Evolutionary conservation across 306 rosid species (phyloP).

Genomic region (Biancaea sappan): DNA sequence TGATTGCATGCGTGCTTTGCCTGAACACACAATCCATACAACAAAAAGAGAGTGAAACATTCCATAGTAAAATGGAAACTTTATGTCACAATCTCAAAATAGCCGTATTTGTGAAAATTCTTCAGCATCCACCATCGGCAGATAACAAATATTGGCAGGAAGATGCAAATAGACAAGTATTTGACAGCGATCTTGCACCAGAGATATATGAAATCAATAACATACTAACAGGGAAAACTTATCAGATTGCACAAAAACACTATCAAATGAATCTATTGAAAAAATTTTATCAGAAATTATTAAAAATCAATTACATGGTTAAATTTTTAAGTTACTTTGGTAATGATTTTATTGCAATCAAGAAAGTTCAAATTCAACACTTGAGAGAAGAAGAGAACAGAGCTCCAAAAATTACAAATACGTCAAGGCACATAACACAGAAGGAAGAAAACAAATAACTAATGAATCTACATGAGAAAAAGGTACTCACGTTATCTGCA

Average conservation of each 20-base stretch:
- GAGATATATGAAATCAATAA: too few species aligned
- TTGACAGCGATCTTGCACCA: not conserved
- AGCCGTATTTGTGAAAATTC: not conserved
- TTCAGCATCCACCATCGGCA: constrained; percentile 7
- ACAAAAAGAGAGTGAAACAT: not conserved
- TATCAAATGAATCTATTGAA: too few species aligned
- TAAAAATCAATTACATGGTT: not conserved
- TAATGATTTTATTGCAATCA: not conserved
- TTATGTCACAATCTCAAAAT: not conserved
- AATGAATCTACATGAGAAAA: not conserved
- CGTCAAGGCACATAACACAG: not conserved
- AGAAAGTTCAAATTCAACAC: not conserved
- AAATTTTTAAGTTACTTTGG: not conserved
- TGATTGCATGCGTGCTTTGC: constrained; percentile 52
- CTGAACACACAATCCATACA: constrained; percentile 43
- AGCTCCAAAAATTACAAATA: not conserved
- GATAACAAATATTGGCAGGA: not conserved
- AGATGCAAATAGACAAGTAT: not conserved
- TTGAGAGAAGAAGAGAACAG: not conserved
- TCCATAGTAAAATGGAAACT: not conserved
- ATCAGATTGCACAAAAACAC: too few species aligned
- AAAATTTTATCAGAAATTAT: not conserved
- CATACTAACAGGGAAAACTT: too few species aligned
- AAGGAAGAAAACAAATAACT: not conserved
- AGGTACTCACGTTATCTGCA: constrained; percentile 66